phyloP scores from a whole-genome alignment of 192 early-diverging fungal species.

The Umbelopsis sp. region DNA sequence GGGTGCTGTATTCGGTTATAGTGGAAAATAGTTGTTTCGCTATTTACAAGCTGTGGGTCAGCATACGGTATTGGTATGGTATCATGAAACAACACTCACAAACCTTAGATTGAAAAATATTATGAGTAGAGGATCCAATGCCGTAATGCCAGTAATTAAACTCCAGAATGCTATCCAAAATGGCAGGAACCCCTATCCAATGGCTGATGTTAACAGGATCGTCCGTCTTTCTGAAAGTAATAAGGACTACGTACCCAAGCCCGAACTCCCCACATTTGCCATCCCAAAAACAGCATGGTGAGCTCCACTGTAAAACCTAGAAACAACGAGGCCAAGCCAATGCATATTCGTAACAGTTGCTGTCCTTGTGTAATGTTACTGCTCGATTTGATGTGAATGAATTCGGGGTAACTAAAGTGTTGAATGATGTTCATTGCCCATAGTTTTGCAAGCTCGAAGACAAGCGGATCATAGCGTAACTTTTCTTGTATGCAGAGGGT shows the following conservation, averaged over 20 bases:
- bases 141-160: constrained; percentile 33
- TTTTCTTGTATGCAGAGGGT: constrained; percentile 24
- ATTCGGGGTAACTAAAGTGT: neutral
- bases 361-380: constrained; percentile 53
- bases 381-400: constrained; percentile 2
- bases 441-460: constrained; percentile 57
- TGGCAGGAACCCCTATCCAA: constrained; percentile 8
- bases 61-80: neutral
- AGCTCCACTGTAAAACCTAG: constrained; percentile 55
- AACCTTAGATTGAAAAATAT: constrained; percentile 41
- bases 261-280: constrained; percentile 45
- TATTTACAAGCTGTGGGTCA: neutral
- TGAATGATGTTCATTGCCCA: constrained; percentile 24
- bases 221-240: neutral
- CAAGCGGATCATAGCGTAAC: constrained; percentile 42
- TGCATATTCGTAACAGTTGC: constrained; percentile 41
- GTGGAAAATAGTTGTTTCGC: constrained; percentile 42
- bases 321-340: constrained; percentile 54
- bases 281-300: constrained; percentile 58
- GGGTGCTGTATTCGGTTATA: constrained; percentile 40
- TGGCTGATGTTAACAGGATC: neutral
- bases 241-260: constrained; percentile 53
- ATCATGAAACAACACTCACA: neutral
- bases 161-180: constrained; percentile 19
- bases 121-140: constrained; percentile 44